Conservation (phyloP, 2,329 filamentous ascomycete species). For the Cladophialophora bantiana region DNA sequence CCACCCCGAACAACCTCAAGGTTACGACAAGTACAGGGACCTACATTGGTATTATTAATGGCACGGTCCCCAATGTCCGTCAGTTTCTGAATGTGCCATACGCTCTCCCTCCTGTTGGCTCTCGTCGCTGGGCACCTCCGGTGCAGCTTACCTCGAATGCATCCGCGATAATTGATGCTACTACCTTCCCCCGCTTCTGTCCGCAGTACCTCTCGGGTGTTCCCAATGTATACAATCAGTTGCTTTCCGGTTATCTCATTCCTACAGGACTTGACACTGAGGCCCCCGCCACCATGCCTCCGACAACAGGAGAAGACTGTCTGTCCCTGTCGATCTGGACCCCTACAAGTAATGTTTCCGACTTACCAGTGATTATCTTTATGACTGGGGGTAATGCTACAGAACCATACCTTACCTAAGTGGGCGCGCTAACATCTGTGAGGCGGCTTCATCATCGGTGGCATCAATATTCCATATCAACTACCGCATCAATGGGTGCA, state of each 20-base stretch:
- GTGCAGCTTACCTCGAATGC: not conserved
- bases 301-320: conserved; percentile 51
- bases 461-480: conserved; percentile 51
- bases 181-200: not conserved
- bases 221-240: not conserved
- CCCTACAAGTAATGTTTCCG: conserved; percentile 39
- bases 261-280: conserved; percentile 36
- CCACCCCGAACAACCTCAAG: not conserved
- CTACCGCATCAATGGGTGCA: conserved; percentile 51
- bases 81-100: conserved; percentile 50
- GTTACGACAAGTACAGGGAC: conserved; percentile 31
- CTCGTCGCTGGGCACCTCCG: conserved; percentile 44
- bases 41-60: conserved; percentile 45
- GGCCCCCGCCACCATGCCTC: conserved; percentile 29
- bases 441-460: conserved; percentile 40
- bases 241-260: not conserved
- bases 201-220: not conserved
- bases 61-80: conserved; percentile 46
- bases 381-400: conserved; percentile 35
- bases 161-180: not conserved
- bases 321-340: conserved; percentile 54
- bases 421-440: not conserved
- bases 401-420: not conserved
- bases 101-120: conserved; percentile 46
- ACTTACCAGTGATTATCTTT: conserved; percentile 39